Percentiles rank a stretch among this genome's conserved stretches.
Evolutionary conservation across 345 rosid species (phyloP).

Genomic region (Gossypium bickii): DNA sequence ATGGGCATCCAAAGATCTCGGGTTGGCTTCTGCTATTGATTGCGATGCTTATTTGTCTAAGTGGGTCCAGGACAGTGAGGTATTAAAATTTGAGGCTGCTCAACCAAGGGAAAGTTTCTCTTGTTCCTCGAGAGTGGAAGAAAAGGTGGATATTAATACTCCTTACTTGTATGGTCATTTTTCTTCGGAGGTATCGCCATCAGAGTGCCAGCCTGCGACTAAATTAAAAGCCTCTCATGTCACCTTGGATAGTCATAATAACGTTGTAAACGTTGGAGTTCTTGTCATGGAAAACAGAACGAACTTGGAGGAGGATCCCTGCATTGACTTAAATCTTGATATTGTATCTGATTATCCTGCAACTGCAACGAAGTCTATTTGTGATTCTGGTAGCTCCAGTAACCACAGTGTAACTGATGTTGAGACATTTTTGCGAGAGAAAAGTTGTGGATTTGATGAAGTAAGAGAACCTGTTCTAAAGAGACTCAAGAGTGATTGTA

Average conservation of each 20-base stretch:
- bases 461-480: slow-evolving; percentile 18
- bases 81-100: slow-evolving; percentile 12
- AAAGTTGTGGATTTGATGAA: slow-evolving; percentile 16
- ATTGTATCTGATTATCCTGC: slow-evolving; percentile 28
- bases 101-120: slow-evolving; percentile 26
- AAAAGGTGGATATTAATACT: slow-evolving; percentile 22
- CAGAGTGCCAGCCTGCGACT: slow-evolving; percentile 19
- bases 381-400: slow-evolving; percentile 28
- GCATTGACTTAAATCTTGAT: slow-evolving; percentile 52
- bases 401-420: slow-evolving; percentile 30
- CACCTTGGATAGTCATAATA: slow-evolving; percentile 8
- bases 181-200: slow-evolving; percentile 44
- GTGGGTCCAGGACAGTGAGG: slow-evolving; percentile 17
- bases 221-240: slow-evolving; percentile 13
- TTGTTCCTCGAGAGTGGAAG: slow-evolving; percentile 31
- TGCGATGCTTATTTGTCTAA: slow-evolving; percentile 17
- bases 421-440: slow-evolving; percentile 22
- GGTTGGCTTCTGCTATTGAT: slow-evolving; percentile 20
- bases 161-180: slow-evolving; percentile 37
- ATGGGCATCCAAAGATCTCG: slow-evolving; percentile 39
- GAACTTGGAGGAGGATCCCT: slow-evolving; percentile 35
- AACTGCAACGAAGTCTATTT: slow-evolving; percentile 34
- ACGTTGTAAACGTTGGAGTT: slow-evolving; percentile 20
- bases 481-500: slow-evolving; percentile 15
- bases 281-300: slow-evolving; percentile 20